Base-by-base conservation (phyloP, 1,284 basidiomycete genomes). In the Phellinidium pouzarii region DNA sequence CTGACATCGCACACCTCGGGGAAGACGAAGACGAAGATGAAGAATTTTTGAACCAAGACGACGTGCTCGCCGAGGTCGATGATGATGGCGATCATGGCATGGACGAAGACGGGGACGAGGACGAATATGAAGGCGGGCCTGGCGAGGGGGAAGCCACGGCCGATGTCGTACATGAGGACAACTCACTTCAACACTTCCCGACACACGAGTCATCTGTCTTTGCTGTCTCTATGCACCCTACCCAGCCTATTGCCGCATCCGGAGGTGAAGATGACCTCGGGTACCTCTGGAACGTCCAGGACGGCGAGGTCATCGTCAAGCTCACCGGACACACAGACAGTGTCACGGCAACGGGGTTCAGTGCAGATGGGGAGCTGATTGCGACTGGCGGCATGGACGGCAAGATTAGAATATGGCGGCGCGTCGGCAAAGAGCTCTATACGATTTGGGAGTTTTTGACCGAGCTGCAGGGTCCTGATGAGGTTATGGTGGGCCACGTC, bases 341-440 rank as follows among this genome's bases (percentile, higher is more conserved):
- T 60, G 92, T 99, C 40, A 86, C 87, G 3, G 77, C 77, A 48
- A 79, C 80, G 1, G 85, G 77, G 38, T 99, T 91, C 77, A 95
- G 83, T 65, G 65, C 73, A 3, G 93, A 97, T 64, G 95, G 96
- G 8, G 86, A 95, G 67, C 77, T 95, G 76, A 78, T 95, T 54
- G 86, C 95, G 11, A 97, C 94, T 0, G 95, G 93, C 17, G 94
- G 95, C 0, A 97, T 99, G 92, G 95, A 99, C 64, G 95, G 96
- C 7, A 86, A 83, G 63, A 85, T 98, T 20, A 78, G 93, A 58
- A 74, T 99, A 53, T 99, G 94, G 94, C 74, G 85, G 65, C 77
- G 88, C 61, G 85, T 91, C 11, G 83, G 82, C 11, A 82, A 75
- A 56, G 82, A 84, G 44, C 73, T 84, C 54, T 93, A 82, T 71